Conservation (phyloP, 2,329 filamentous ascomycete genomes). For the Ophiocordyceps camponoti-saundersi region DNA sequence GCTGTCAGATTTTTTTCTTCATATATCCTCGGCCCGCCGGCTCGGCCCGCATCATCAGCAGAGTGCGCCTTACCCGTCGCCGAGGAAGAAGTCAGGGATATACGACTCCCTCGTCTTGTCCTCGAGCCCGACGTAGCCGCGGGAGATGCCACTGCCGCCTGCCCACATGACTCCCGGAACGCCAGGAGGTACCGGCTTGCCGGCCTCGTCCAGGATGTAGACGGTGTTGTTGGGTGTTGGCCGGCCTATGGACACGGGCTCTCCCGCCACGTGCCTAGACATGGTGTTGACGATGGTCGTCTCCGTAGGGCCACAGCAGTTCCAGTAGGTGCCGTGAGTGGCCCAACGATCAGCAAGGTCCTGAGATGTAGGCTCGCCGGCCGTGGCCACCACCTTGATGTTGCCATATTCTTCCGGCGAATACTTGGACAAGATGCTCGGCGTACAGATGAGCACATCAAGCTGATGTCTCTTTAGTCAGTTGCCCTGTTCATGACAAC, state of each 20-base stretch:
- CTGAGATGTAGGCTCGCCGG: slow-evolving; percentile 34
- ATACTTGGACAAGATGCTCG: slow-evolving; percentile 34
- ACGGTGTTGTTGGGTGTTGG: slow-evolving; percentile 40
- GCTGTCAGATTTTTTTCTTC: too few relatives aligned
- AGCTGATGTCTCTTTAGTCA: slow-evolving; percentile 14
- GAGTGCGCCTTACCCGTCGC: slow-evolving; percentile 24
- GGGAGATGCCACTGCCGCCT: slow-evolving; percentile 35
- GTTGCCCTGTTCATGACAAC: not conserved
- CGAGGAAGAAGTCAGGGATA: slow-evolving; percentile 30
- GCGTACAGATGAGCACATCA: slow-evolving; percentile 37
- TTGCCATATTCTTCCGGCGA: slow-evolving; percentile 27
- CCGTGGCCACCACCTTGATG: slow-evolving; percentile 34
- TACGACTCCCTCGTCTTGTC: slow-evolving; percentile 32
- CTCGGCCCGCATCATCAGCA: not conserved
- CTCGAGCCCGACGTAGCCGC: slow-evolving; percentile 36
- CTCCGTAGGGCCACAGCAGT: slow-evolving; percentile 43
- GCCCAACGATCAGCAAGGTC: slow-evolving; percentile 39
- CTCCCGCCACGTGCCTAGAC: slow-evolving; percentile 28
- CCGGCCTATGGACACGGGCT: slow-evolving; percentile 32
- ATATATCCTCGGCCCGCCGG: too few relatives aligned
- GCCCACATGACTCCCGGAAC: slow-evolving; percentile 37
- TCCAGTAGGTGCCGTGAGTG: slow-evolving; percentile 28
- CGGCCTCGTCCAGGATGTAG: slow-evolving; percentile 32
- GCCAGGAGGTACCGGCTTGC: slow-evolving; percentile 26
- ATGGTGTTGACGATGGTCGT: slow-evolving; percentile 43